phyloP scores from a whole-genome alignment of 1,284 basidiomycete genomes.

The Trichosporon coremiiforme region DNA sequence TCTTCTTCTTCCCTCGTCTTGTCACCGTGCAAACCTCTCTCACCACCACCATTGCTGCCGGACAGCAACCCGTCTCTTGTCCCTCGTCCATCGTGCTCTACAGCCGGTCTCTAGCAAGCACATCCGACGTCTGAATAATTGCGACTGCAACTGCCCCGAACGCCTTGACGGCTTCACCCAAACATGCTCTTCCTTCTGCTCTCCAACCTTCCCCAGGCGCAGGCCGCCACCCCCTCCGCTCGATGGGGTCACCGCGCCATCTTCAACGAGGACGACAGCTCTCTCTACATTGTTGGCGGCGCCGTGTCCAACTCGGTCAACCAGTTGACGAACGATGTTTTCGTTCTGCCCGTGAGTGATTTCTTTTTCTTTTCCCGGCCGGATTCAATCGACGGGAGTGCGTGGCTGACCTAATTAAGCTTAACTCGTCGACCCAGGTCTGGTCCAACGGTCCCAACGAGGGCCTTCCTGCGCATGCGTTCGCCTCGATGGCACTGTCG shows the following conservation, averaged over 20 bases:
- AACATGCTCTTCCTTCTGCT: slow-evolving; percentile 31
- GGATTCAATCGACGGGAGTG: not conserved
- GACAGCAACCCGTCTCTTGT: slow-evolving; percentile 16
- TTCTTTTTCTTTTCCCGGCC: not conserved
- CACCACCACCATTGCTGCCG: slow-evolving; percentile 10
- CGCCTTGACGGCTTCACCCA: slow-evolving; percentile 22
- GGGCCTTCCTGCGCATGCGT: slow-evolving; percentile 53
- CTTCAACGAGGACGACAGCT: slow-evolving; percentile 45
- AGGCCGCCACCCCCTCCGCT: slow-evolving; percentile 41
- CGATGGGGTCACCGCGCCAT: slow-evolving; percentile 56
- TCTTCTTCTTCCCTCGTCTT: slow-evolving; percentile 21
- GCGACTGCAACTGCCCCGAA: slow-evolving; percentile 7
- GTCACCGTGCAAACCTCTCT: slow-evolving; percentile 20
- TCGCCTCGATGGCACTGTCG: slow-evolving; percentile 44
- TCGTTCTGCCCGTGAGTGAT: slow-evolving; percentile 47
- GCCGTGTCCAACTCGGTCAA: slow-evolving; percentile 45
- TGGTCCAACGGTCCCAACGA: slow-evolving; percentile 44
- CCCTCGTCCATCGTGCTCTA: slow-evolving; percentile 15
- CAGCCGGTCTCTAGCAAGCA: slow-evolving; percentile 15
- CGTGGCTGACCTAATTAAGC: slow-evolving; percentile 31
- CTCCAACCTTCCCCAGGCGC: slow-evolving; percentile 34
- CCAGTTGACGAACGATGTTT: slow-evolving; percentile 56
- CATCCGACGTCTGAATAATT: slow-evolving; percentile 20
- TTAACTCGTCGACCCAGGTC: slow-evolving; percentile 46
- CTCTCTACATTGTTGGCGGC: slow-evolving; percentile 56